Percentiles rank a stretch among this genome's conserved stretches.
These are phyloP conservation scores for Talaromyces albobiverticillius DNA, from an alignment of 2,329 filamentous ascomycete genomes.

Conservation along the genomic window DNA sequence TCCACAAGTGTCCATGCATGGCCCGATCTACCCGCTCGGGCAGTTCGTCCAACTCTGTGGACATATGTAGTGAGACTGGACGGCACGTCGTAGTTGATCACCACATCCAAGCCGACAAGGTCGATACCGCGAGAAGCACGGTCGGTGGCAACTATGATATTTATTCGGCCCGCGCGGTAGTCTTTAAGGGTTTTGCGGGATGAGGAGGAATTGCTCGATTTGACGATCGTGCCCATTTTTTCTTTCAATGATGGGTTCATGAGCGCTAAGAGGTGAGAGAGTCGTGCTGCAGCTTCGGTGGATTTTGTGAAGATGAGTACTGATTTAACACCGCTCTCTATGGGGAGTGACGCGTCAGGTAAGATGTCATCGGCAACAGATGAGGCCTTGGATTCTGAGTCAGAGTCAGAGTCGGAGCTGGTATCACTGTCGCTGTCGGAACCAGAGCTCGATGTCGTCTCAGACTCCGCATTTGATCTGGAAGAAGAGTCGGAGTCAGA, in stretches of 20 bases:
- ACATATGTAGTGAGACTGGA: conserved; percentile 78
- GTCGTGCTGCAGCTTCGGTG: conserved; percentile 80
- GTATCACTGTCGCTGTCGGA: conserved; percentile 12
- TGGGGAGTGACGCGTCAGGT: background rate
- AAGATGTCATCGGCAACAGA: conserved; percentile 15
- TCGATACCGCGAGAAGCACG: conserved; percentile 91
- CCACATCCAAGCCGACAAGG: conserved; percentile 72
- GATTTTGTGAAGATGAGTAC: conserved; percentile 87
- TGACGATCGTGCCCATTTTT: conserved; percentile 69
- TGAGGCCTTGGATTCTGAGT: conserved; percentile 19
- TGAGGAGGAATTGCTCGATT: conserved; percentile 69
- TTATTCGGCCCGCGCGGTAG: conserved; percentile 62
- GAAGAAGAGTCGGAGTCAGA: conserved; percentile 26
- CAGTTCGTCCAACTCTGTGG: conserved; percentile 88
- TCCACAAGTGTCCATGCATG: conserved; percentile 84
- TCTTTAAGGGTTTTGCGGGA: conserved; percentile 65
- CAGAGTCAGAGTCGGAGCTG: conserved; percentile 24
- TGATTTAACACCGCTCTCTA: conserved; percentile 31
- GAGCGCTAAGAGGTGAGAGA: conserved; percentile 73
- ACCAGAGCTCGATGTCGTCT: conserved; percentile 7
- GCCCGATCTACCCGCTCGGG: conserved; percentile 72
- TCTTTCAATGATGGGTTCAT: conserved; percentile 59
- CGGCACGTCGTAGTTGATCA: conserved; percentile 92
- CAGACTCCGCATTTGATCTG: conserved; percentile 18
- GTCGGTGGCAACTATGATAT: conserved; percentile 84